Base-by-base conservation (phyloP, 768 basidiomycete species). In the Mycena latifolia region DNA sequence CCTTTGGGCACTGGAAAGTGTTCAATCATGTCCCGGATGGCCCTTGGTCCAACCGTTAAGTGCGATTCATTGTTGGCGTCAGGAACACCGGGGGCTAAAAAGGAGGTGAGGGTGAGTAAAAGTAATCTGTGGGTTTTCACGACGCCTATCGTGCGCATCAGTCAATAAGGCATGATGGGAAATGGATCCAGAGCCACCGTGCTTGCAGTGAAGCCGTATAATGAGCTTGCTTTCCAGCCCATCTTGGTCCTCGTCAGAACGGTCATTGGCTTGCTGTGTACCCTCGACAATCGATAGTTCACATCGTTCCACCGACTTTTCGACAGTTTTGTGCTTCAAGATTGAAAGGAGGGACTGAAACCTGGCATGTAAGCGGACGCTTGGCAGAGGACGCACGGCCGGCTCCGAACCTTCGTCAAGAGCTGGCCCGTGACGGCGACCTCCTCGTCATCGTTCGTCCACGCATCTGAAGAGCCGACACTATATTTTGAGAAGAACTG, bases 71-170 rank as follows among this genome's bases (percentile, higher is more conserved):
- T 82, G 2, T 77, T 70, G 12, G 81, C 74, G 55, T 90, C 87
- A 4, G 89, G 88, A n/a, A 85, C 77, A n/a, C 84, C 85, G 5
- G 93, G 94, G 3, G 88, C 85, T 74, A 91, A 80, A 41, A 91
- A 82, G 22, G 87, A 82, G 3, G 83, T 84, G 37, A 88, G 85
- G 3, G 85, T 81, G 51, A 87, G 80, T 20, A 95, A 78, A 20
- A 88, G 80, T 12, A 95, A 78, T 20, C 89, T 86, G 77, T 95
- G 94, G 0, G 94, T 95, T 78, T 94, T 95, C 15, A 92, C 78
- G 58, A 95, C 89, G 46, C 92, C 93, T 95, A 56, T 3, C 29
- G 20, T 15, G 18, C 22, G 22, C 10, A 55, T 48, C 52, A 39
- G 56, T 66, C 57, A 27, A 47, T 65, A 46, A 24, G 47, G 48